A percentile compares a stretch with the other conserved stretches of the same genome.
Evolutionary conservation across 2,329 filamentous ascomycete species (phyloP).

Genomic region (Neoarthrinium moseri): DNA sequence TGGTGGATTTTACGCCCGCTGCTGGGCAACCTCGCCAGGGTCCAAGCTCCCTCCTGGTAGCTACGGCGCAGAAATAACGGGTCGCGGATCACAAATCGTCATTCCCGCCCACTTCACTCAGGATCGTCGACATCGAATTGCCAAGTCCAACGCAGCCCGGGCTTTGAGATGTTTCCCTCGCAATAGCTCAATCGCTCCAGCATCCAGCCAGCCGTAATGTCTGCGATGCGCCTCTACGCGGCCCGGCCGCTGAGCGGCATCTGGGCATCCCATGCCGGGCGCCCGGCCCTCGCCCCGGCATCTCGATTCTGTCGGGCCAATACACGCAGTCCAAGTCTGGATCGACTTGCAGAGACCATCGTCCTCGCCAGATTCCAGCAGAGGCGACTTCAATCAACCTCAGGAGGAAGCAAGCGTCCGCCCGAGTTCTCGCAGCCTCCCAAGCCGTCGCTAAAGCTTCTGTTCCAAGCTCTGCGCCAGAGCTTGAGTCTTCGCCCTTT

Average conservation of each 20-base stretch:
- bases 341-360: constrained; percentile 10
- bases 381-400: constrained; percentile 21
- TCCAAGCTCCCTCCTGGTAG: constrained; percentile 4
- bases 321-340: not conserved
- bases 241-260: constrained; percentile 6
- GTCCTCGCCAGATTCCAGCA: constrained; percentile 17
- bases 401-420: constrained; percentile 10
- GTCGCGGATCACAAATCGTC: not conserved
- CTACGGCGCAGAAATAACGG: constrained; percentile 3
- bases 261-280: not conserved
- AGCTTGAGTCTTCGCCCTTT: constrained; percentile 33
- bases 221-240: constrained; percentile 1
- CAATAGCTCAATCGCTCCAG: too few relatives aligned
- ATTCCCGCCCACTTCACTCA: not conserved
- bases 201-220: too few relatives aligned
- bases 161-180: too few relatives aligned
- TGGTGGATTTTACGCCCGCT: not conserved
- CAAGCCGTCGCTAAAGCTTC: constrained; percentile 20
- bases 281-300: not conserved
- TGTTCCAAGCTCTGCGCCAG: constrained; percentile 30
- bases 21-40: not conserved
- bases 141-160: too few relatives aligned
- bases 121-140: not conserved
- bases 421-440: constrained; percentile 21
- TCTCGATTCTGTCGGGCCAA: not conserved